Conservation (phyloP, 352 stramenopile genomes). For the Pythium apleroticum region DNA sequence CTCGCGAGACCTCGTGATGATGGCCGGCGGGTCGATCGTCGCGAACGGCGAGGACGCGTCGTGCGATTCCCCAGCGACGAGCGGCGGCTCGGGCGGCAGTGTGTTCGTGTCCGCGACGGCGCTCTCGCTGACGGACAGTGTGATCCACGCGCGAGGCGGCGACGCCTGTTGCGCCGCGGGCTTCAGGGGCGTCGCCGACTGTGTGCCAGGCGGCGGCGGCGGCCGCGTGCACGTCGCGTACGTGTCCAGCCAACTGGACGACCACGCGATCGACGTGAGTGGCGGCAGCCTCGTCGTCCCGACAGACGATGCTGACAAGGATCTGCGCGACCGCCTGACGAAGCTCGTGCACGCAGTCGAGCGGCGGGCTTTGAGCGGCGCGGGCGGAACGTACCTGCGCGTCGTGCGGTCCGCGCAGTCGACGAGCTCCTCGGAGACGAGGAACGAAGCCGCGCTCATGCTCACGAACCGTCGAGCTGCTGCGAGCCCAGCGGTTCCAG, state of each 20-base stretch:
- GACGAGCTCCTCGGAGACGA: not conserved
- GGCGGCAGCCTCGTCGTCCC: conserved; percentile 37
- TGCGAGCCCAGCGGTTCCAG: not conserved
- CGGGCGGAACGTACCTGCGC: conserved; percentile 61
- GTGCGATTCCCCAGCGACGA: conserved; percentile 29
- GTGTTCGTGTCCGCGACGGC: conserved; percentile 50
- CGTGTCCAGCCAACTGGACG: conserved; percentile 64
- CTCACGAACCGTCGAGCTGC: conserved; percentile 3
- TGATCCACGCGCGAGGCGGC: conserved; percentile 50
- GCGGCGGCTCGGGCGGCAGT: conserved; percentile 54
- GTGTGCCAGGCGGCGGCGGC: conserved; percentile 59
- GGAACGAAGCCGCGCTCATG: conserved; percentile 8
- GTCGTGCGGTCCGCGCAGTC: conserved; percentile 51
- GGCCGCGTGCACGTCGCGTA: conserved; percentile 69
- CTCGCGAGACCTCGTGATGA: conserved; percentile 68
- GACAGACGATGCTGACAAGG: not conserved
- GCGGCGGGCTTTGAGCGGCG: conserved; percentile 46
- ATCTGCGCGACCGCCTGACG: conserved; percentile 21
- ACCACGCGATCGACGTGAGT: conserved; percentile 50
- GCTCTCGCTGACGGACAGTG: conserved; percentile 38
- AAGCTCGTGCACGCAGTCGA: conserved; percentile 40
- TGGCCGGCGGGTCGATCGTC: conserved; percentile 45
- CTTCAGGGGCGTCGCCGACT: conserved; percentile 34
- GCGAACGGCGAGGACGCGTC: conserved; percentile 47
- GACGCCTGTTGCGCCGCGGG: conserved; percentile 42